These are phyloP conservation scores for Wickerhamomyces bovis DNA, from an alignment of 805 yeast species.

Conservation along the genomic window DNA sequence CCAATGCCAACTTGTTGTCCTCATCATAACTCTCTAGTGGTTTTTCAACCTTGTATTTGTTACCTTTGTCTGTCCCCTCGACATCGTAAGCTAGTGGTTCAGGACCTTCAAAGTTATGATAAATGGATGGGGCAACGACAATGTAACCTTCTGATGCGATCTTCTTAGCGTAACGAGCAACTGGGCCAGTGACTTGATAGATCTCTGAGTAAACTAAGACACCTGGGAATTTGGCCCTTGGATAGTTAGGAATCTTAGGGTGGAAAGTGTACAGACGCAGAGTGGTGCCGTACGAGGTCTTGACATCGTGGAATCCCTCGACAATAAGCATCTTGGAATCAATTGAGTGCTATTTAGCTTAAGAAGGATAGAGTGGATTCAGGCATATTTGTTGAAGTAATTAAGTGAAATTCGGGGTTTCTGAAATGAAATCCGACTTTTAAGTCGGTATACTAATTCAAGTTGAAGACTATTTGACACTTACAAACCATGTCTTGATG, in stretches of 20 bases:
- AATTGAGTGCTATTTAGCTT: neutral
- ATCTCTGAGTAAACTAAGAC: conserved; percentile 76
- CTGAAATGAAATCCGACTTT: no score
- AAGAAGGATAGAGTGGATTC: no score
- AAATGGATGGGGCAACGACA: conserved; percentile 73
- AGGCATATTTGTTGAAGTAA: no score
- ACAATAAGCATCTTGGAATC: conserved; percentile 52
- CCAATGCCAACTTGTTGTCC: conserved; percentile 59
- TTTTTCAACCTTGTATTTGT: conserved; percentile 57
- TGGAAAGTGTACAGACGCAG: conserved; percentile 61
- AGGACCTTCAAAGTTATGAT: conserved; percentile 64
- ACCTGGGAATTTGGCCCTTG: conserved; percentile 76
- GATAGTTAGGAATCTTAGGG: conserved; percentile 66
- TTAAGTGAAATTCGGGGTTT: no score
- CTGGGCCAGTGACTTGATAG: conserved; percentile 82
- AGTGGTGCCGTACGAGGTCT: conserved; percentile 59
- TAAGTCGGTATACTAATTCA: no score
- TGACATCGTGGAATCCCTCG: conserved; percentile 58
- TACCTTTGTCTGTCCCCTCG: conserved; percentile 73
- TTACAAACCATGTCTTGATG: no score
- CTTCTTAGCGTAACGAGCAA: conserved; percentile 66
- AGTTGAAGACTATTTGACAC: no score
- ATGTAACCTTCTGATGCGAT: conserved; percentile 78
- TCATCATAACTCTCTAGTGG: conserved; percentile 71
- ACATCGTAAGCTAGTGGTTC: conserved; percentile 65